Conservation (phyloP, 1,139 yeast species). For the Kodamaea derodonti region DNA sequence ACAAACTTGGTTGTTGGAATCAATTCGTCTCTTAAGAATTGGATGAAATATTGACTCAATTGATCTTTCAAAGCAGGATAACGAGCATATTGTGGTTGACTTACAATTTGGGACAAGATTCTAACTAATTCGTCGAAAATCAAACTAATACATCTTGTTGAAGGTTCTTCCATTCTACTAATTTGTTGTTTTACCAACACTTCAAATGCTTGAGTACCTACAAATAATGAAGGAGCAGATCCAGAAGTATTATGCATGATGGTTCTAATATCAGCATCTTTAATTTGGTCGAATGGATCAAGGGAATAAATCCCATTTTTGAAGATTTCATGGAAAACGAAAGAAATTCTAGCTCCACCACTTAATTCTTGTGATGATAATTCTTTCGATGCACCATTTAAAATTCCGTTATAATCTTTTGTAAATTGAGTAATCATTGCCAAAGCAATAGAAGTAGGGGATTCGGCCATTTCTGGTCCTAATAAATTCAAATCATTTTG, state of each 20-base stretch:
- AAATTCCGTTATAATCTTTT: constrained; percentile 85
- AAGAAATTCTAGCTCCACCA: constrained; percentile 97
- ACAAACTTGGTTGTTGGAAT: constrained; percentile 86
- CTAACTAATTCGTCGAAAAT: constrained; percentile 94
- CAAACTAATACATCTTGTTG: constrained; percentile 81
- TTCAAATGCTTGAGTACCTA: constrained; percentile 96
- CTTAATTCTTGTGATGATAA: constrained; percentile 79
- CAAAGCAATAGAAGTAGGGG: constrained; percentile 86
- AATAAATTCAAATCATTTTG: constrained; percentile 71
- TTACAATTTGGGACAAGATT: constrained; percentile 78
- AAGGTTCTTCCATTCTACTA: constrained; percentile 90
- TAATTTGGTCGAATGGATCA: constrained; percentile 96
- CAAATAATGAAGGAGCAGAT: constrained; percentile 95
- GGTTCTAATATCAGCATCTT: constrained; percentile 96
- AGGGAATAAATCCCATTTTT: constrained; percentile 88
- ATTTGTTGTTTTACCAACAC: constrained; percentile 95
- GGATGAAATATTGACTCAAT: constrained; percentile 73
- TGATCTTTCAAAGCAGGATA: constrained; percentile 90
- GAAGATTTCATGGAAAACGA: constrained; percentile 95
- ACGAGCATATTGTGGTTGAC: constrained; percentile 78
- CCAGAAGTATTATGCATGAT: constrained; percentile 96
- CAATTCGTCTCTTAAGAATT: constrained; percentile 74
- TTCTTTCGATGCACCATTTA: constrained; percentile 93
- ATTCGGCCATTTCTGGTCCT: constrained; percentile 83
- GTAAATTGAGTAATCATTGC: constrained; percentile 90